These are phyloP conservation scores for Coniochaeta sp. DNA, from an alignment of 2,329 filamentous ascomycete species.

Conservation along the genomic window DNA sequence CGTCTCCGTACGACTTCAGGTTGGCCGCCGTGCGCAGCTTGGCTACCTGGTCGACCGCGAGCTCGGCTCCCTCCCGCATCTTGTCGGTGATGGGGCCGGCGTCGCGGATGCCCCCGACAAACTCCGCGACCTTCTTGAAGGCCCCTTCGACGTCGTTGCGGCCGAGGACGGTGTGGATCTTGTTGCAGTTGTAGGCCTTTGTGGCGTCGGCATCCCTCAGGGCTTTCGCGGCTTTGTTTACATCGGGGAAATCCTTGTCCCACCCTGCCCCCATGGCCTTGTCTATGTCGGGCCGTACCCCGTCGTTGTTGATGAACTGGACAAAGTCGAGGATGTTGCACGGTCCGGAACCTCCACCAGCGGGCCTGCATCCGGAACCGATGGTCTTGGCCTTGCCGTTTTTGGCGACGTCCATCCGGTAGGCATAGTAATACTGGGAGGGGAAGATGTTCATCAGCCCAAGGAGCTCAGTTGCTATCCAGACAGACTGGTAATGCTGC, in stretches of 20 bases:
- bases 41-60: background rate
- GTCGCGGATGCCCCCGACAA: background rate
- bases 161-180: background rate
- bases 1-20: background rate
- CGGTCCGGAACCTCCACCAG: background rate
- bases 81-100: background rate
- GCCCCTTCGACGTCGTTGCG: background rate
- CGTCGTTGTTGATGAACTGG: background rate
- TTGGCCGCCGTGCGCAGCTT: background rate
- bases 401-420: background rate
- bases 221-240: background rate
- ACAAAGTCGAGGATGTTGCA: background rate
- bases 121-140: background rate
- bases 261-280: background rate
- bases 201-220: background rate
- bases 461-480: too few relatives aligned
- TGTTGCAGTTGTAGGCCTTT: background rate
- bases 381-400: background rate
- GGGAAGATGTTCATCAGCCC: too few relatives aligned
- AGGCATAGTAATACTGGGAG: background rate
- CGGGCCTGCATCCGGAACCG: background rate
- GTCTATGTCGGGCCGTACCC: background rate
- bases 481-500: background rate
- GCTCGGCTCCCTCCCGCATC: background rate
- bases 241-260: background rate